These are phyloP conservation scores for Candida corydali DNA, from an alignment of 805 yeast species.

Conservation along the genomic window DNA sequence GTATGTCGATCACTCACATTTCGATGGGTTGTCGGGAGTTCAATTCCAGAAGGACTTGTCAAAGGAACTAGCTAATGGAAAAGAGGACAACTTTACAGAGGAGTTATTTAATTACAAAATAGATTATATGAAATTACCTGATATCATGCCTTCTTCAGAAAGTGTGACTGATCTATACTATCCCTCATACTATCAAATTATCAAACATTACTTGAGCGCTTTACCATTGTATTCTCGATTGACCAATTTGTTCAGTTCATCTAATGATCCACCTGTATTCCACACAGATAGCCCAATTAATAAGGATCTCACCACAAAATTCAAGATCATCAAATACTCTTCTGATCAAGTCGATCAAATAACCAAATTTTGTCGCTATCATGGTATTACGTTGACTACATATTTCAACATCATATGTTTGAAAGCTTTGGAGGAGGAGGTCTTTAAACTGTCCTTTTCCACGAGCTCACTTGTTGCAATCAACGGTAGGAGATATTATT, in stretches of 20 bases:
- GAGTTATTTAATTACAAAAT: constrained; percentile 9
- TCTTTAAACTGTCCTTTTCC: constrained; percentile 11
- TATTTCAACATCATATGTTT: constrained; percentile 15
- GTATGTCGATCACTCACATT: constrained; percentile 22
- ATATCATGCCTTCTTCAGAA: constrained; percentile 7
- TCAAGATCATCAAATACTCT: constrained; percentile 12
- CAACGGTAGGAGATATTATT: constrained; percentile 16
- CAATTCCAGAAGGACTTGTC: constrained; percentile 24
- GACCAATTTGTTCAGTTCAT: constrained; percentile 1
- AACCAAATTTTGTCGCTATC: constrained; percentile 13
- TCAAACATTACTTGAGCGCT: constrained; percentile 5
- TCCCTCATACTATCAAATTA: constrained; percentile 7
- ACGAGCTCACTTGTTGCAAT: constrained; percentile 14
- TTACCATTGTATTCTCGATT: constrained; percentile 4
- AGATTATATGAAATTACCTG: constrained; percentile 9
- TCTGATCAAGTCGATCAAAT: constrained; percentile 11
- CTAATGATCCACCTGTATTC: constrained; percentile 10
- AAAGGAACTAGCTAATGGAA: constrained; percentile 11
- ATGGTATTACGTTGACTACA: constrained; percentile 20
- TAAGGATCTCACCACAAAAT: constrained; percentile 10
- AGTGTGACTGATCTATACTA: constrained; percentile 10
- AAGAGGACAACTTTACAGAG: constrained; percentile 4
- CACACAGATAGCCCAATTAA: constrained; percentile 7
- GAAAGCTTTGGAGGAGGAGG: constrained; percentile 14
- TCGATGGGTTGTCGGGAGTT: constrained; percentile 28